Base-by-base conservation (phyloP, 371 early-diverging fungal species). In the Rhizopus arrhizus region DNA sequence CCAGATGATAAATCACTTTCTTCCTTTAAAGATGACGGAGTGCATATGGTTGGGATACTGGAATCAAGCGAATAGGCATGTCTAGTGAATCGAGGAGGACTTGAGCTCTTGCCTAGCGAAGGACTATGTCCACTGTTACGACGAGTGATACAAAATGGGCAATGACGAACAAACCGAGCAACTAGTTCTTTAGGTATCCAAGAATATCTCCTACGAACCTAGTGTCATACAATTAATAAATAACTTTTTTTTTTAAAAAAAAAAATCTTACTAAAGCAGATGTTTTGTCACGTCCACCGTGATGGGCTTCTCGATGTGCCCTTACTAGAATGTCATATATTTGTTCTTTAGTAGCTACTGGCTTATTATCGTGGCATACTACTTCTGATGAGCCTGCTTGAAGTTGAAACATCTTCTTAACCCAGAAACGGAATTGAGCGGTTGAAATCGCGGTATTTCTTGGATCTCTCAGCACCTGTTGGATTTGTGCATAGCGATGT, bases 371-470 rank as follows among this genome's bases (percentile, higher is more conserved):
- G 64, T 85, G 85, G 42, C 80, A 83, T 8, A 85, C 82, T 31
- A 76, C 52, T 15, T 80, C 80, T 3, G 70, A 70, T 12, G 71
- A 51, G 36, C 71, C 73, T 41, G 68, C 59, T 31, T 66, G 59
- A 36, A 85, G 77, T 28, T 80, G 77, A 65, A 85, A 85, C 86
- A 85, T 85, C 55, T 84, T 85, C 65, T 85, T 85, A 47, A 82
- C 86, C 84, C 86, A 85, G 60, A 85, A 85, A 11, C 84, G 76
- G 59, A 85, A 85, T 64, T 85, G 86, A 9, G 86, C 86, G 4
- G 86, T 85, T 13, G 86, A 85, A 16, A 84, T 80, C n/a, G 82
- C 75, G 0, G 86, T 85, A 56, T 85, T 85, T 34, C 82, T 70
- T 15, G 86, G 86, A 54, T 85, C 84, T 48, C 75, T 70, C 29